These are phyloP conservation scores for Penicillium janthinellum DNA, from an alignment of 2,329 filamentous ascomycete species.

Conservation along the genomic window DNA sequence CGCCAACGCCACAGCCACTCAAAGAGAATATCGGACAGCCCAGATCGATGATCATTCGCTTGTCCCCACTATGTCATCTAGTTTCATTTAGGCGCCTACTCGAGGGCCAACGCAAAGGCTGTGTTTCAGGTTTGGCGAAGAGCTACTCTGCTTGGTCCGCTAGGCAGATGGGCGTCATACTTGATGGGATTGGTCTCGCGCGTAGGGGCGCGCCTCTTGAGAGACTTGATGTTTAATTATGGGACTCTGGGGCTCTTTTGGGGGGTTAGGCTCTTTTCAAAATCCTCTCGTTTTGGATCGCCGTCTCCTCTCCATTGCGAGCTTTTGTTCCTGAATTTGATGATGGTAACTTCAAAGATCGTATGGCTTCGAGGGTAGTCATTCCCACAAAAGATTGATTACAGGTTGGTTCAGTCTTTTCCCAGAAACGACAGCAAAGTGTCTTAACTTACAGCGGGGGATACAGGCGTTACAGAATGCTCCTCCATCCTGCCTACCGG, in stretches of 20 bases:
- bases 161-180: conserved; percentile 15
- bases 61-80: conserved; percentile 14
- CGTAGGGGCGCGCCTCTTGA: conserved; percentile 11
- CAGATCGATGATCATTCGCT: conserved; percentile 12
- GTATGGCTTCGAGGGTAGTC: conserved; percentile 30
- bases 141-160: conserved; percentile 11
- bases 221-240: conserved; percentile 21
- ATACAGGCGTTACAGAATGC: conserved; percentile 40
- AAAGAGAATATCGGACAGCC: conserved; percentile 8
- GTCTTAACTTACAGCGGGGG: conserved; percentile 15
- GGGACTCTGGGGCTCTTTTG: neutral
- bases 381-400: conserved; percentile 20
- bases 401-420: conserved; percentile 21
- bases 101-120: conserved; percentile 15
- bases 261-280: conserved; percentile 9
- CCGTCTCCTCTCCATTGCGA: neutral
- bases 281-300: conserved; percentile 1
- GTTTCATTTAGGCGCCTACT: conserved; percentile 38
- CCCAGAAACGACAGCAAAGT: no score
- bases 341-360: conserved; percentile 27
- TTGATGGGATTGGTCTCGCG: conserved; percentile 16
- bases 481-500: conserved; percentile 31
- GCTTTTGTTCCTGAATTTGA: conserved; percentile 9
- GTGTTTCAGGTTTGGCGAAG: conserved; percentile 28
- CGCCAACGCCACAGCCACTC: conserved; percentile 12